Evolutionary conservation across 2,329 filamentous ascomycete species (phyloP).

Genomic region (Coniochaeta sp.): DNA sequence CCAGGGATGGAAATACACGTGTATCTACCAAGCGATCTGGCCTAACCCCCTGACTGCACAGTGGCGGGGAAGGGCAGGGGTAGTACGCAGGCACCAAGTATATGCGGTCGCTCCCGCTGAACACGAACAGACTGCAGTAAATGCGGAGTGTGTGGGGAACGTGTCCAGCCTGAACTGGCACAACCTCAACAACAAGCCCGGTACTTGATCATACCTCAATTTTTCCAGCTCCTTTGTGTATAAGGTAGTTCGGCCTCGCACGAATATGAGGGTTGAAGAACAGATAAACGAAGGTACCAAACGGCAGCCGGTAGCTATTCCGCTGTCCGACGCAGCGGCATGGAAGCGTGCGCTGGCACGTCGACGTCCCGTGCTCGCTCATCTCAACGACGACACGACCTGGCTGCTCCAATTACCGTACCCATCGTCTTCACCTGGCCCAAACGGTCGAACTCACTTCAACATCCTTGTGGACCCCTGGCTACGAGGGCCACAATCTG

Average conservation of each 20-base stretch:
- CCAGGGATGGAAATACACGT: too few species aligned
- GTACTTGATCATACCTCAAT: too few species aligned
- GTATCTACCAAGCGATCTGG: too few species aligned
- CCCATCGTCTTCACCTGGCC: constrained; percentile 28
- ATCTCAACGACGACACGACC: constrained; percentile 60
- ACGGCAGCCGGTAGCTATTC: background rate
- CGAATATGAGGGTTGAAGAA: background rate
- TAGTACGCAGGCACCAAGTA: too few species aligned
- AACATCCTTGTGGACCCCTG: constrained; percentile 61
- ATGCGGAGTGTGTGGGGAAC: too few species aligned
- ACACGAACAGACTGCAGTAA: too few species aligned
- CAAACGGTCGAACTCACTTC: constrained; percentile 43
- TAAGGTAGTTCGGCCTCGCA: background rate
- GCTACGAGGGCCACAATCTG: constrained; percentile 54
- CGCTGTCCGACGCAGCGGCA: constrained; percentile 6
- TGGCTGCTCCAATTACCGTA: constrained; percentile 60
- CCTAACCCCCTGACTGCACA: too few species aligned
- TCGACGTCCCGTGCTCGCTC: constrained; percentile 42
- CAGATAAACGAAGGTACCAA: background rate
- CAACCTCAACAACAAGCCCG: too few species aligned
- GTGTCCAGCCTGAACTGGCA: too few species aligned
- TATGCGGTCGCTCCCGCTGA: too few species aligned
- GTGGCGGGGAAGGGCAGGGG: too few species aligned
- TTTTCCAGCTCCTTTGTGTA: too few species aligned
- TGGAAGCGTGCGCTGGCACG: constrained; percentile 10